A percentile compares a stretch with the other conserved stretches of the same genome.
These are phyloP conservation scores for Backusella morwellensis DNA, from an alignment of 192 early-diverging fungal species.

Conservation along the genomic window DNA sequence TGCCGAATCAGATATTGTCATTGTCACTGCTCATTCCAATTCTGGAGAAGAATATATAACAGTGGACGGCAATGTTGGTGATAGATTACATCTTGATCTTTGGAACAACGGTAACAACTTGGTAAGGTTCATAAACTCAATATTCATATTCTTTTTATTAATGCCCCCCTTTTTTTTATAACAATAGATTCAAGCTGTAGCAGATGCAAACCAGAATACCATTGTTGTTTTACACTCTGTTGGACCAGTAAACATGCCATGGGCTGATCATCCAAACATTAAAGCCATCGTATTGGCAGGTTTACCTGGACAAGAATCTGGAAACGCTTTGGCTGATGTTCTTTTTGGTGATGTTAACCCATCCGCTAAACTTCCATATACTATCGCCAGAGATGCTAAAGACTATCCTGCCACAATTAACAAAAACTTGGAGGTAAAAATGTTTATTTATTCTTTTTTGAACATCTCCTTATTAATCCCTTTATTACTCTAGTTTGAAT, in stretches of 20 bases:
- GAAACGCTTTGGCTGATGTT: slow-evolving; percentile 65
- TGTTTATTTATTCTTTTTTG: neutral
- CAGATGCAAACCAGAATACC: slow-evolving; percentile 47
- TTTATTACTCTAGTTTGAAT: slow-evolving; percentile 41
- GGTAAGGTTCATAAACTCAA: slow-evolving; percentile 37
- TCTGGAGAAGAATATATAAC: slow-evolving; percentile 33
- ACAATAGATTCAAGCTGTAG: slow-evolving; percentile 44
- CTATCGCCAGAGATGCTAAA: slow-evolving; percentile 39
- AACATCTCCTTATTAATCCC: neutral
- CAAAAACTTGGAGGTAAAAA: slow-evolving; percentile 3
- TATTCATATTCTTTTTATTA: neutral
- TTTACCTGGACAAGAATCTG: slow-evolving; percentile 66
- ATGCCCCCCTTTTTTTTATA: neutral
- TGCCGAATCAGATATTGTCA: slow-evolving; percentile 39
- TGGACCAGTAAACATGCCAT: slow-evolving; percentile 60
- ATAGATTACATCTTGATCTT: slow-evolving; percentile 51
- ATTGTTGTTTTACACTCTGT: slow-evolving; percentile 58
- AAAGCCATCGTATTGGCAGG: slow-evolving; percentile 53
- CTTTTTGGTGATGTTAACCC: slow-evolving; percentile 68
- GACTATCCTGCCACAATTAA: slow-evolving; percentile 44
- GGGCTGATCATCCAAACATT: slow-evolving; percentile 60
- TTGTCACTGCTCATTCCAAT: slow-evolving; percentile 38
- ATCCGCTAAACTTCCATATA: slow-evolving; percentile 60
- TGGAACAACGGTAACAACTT: slow-evolving; percentile 60
- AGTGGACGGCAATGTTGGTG: slow-evolving; percentile 55